Conservation (phyloP, 2,329 filamentous ascomycete species). For the Sphaerulina vaccinii region DNA sequence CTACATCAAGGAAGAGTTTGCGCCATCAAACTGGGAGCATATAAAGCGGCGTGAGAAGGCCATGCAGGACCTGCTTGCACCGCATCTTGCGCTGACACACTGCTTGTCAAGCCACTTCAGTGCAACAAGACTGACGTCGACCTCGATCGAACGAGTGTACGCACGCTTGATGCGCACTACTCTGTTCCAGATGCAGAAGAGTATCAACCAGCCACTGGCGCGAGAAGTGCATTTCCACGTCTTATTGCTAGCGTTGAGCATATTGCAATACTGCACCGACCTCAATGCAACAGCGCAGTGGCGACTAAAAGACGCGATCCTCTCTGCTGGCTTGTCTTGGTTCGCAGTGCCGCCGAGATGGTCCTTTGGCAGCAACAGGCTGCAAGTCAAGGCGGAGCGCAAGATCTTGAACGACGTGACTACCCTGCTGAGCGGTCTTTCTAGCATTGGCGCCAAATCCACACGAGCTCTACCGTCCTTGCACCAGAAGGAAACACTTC, state of each 20-base stretch:
- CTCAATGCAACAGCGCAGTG: slow-evolving; percentile 67
- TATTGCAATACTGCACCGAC: slow-evolving; percentile 69
- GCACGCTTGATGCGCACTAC: slow-evolving; percentile 77
- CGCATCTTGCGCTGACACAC: slow-evolving; percentile 80
- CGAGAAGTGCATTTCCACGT: slow-evolving; percentile 90
- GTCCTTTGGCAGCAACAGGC: slow-evolving; percentile 91
- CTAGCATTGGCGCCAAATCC: slow-evolving; percentile 54
- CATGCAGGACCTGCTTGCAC: slow-evolving; percentile 79
- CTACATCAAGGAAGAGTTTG: slow-evolving; percentile 86
- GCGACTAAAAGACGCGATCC: slow-evolving; percentile 82
- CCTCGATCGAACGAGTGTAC: slow-evolving; percentile 79
- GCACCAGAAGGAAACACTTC: slow-evolving; percentile 76
- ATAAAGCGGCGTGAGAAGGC: slow-evolving; percentile 73
- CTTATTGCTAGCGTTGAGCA: slow-evolving; percentile 74
- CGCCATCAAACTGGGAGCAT: slow-evolving; percentile 77
- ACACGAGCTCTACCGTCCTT: slow-evolving; percentile 62
- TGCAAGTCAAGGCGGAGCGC: slow-evolving; percentile 92
- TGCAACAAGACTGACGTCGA: slow-evolving; percentile 80
- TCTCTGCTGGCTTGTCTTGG: slow-evolving; percentile 86
- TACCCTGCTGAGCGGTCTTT: slow-evolving; percentile 62
- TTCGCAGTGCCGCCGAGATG: slow-evolving; percentile 79
- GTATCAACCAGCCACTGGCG: slow-evolving; percentile 78
- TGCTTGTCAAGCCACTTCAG: slow-evolving; percentile 95
- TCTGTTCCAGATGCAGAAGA: slow-evolving; percentile 68
- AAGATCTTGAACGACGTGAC: slow-evolving; percentile 76